Conservation (phyloP, 805 yeast species). For the Saccharomycopsis guyanensis region DNA sequence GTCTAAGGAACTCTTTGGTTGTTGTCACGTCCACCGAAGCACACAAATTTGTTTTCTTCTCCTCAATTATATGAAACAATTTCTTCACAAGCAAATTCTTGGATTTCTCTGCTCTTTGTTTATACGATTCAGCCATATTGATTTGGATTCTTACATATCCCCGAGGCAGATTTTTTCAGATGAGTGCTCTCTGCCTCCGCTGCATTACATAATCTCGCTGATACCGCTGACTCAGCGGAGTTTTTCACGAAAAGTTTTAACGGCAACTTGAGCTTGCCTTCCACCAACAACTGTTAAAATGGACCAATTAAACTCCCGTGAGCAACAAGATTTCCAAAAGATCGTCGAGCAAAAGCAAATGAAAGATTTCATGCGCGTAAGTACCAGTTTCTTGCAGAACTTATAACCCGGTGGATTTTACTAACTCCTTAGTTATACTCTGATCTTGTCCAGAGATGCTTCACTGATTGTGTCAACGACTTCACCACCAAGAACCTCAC, state of each 20-base stretch:
- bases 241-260: background rate
- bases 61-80: slow-evolving; percentile 64
- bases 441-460: slow-evolving; percentile 92
- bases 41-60: slow-evolving; percentile 81
- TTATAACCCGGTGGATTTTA: background rate
- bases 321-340: slow-evolving; percentile 94
- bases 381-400: slow-evolving; percentile 22
- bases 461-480: slow-evolving; percentile 95
- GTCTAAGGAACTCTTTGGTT: slow-evolving; percentile 62
- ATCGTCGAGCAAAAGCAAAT: slow-evolving; percentile 95
- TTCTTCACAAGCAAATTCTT: slow-evolving; percentile 73
- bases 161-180: background rate
- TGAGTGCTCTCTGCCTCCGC: background rate
- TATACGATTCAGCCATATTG: slow-evolving; percentile 36
- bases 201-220: too few species aligned
- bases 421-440: slow-evolving; percentile 54
- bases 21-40: slow-evolving; percentile 89
- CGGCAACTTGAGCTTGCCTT: background rate
- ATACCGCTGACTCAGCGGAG: too few species aligned
- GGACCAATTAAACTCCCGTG: slow-evolving; percentile 93
- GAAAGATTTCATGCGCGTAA: slow-evolving; percentile 94
- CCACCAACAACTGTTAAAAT: slow-evolving; percentile 30
- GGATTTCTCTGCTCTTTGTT: slow-evolving; percentile 63
- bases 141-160: background rate
- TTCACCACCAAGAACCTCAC: slow-evolving; percentile 89